Evolutionary conservation across 106 monocot species (phyloP), one percentile per base, ranked within the genome.

Genomic region (Agapanthus africanus): DNA sequence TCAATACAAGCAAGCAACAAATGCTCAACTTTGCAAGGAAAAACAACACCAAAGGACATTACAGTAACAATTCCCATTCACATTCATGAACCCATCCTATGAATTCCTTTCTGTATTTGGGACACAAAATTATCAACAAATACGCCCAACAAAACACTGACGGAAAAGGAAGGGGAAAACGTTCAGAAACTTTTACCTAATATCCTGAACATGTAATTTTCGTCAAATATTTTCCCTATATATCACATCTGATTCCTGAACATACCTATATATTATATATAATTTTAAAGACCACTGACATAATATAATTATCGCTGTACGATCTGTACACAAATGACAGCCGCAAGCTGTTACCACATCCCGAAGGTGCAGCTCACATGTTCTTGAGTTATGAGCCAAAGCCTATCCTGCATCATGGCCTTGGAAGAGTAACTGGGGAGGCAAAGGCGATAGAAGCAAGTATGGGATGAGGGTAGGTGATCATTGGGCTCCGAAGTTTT

Each of bases 331-430:
- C 30, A 28, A 32, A 37, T 22, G 34, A 31, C 7, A n/a, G 5
- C 0, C 22, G 11, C 8, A 26, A 16, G 26, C 28, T 47, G 27
- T 77, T 84, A 94, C 73, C 79, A 87, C 34, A 60, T 78, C 18
- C 94, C 94, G 51, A 94, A 94, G 54, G 73, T 78, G 79, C 74
- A 85, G 71, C 84, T 77, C 32, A 94, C 59, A 81, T 94, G 87
- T 69, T 87, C 94, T 68, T 81, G 94, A 42, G 87, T 77, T 80
- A 94, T 75, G 19, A 82, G 37, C 57, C 74, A 82, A 10, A 94
- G 79, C 41, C 74, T 65, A 5, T 74, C 66, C 2, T 68, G 71
- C 87, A 87, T 87, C 37, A 72, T 40, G 13, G 82, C 54, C 0
- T 73, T 35, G 11, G 94, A 80, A 7, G 76, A 31, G 56, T 94